phyloP scores from a whole-genome alignment of 2,329 filamentous ascomycete genomes.

The Penicillium corylophilum region DNA sequence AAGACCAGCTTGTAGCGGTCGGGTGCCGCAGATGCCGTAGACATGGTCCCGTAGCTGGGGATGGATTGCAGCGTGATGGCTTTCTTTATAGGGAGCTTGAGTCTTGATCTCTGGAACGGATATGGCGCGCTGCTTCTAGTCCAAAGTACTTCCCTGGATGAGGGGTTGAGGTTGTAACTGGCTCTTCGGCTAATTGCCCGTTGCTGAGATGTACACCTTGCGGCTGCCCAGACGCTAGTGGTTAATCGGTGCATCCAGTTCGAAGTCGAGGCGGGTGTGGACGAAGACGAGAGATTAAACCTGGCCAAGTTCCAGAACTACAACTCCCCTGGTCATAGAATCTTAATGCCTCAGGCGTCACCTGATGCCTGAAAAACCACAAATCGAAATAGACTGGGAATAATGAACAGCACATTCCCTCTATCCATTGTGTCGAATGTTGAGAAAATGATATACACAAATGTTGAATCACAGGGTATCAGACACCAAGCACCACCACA shows the following conservation, averaged over 20 bases:
- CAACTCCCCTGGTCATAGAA: too few species aligned
- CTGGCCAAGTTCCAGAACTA: background rate
- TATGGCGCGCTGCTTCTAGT: background rate
- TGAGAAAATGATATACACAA: conserved; percentile 15
- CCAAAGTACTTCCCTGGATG: background rate
- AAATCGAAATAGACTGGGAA: background rate
- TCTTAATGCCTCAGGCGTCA: background rate
- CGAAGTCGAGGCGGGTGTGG: conserved; percentile 1
- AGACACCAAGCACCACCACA: conserved; percentile 3
- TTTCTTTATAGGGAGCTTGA: background rate
- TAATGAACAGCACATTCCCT: background rate
- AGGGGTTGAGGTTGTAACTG: background rate
- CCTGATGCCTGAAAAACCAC: background rate
- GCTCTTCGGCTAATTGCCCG: background rate
- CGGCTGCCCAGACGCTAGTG: background rate
- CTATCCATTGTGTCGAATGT: conserved; percentile 1
- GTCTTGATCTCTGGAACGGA: background rate
- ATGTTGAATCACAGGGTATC: conserved; percentile 25
- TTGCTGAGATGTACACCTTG: conserved; percentile 1
- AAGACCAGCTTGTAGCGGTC: conserved; percentile 47
- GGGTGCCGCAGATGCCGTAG: conserved; percentile 14
- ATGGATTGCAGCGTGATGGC: background rate
- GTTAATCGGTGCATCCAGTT: conserved; percentile 1
- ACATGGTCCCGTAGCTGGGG: conserved; percentile 22
- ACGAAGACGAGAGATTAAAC: background rate